Evolutionary conservation across 2,329 filamentous ascomycete genomes (phyloP).

Genomic region (Aspergillus glaucus): DNA sequence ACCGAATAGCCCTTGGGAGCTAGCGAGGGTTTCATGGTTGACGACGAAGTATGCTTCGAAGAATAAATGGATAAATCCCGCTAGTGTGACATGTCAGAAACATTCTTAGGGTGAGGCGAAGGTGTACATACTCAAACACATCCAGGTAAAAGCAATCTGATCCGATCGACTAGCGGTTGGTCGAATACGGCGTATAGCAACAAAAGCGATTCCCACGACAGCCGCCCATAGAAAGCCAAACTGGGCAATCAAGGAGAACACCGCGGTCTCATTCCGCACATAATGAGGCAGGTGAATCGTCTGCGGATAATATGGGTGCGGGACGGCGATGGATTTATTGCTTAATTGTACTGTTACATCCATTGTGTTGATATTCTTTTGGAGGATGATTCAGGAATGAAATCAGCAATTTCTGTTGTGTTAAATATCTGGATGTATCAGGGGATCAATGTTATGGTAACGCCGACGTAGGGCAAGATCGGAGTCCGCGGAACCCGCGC

Average conservation of each 20-base stretch:
- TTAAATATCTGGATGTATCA: background rate
- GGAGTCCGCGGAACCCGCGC: background rate
- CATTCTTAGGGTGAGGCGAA: background rate
- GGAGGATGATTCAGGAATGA: background rate
- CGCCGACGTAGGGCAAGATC: background rate
- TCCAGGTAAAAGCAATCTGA: constrained; percentile 58
- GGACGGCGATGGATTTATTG: background rate
- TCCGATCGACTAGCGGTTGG: constrained; percentile 48
- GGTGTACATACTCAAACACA: constrained; percentile 53
- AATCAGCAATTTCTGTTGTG: background rate
- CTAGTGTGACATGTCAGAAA: background rate
- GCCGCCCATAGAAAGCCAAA: constrained; percentile 51
- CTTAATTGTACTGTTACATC: background rate
- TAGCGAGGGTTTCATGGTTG: constrained; percentile 54
- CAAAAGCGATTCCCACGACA: constrained; percentile 50
- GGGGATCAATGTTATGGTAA: background rate
- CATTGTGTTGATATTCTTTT: background rate
- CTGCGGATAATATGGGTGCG: constrained; percentile 61
- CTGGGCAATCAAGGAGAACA: constrained; percentile 49
- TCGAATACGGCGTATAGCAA: constrained; percentile 45
- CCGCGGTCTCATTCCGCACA: constrained; percentile 54
- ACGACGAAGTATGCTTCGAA: constrained; percentile 71
- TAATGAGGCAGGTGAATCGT: constrained; percentile 53
- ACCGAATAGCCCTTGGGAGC: constrained; percentile 62
- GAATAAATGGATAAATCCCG: constrained; percentile 53